These are phyloP conservation scores for Candida saitoana DNA, from an alignment of 805 yeast genomes.

Conservation along the genomic window DNA sequence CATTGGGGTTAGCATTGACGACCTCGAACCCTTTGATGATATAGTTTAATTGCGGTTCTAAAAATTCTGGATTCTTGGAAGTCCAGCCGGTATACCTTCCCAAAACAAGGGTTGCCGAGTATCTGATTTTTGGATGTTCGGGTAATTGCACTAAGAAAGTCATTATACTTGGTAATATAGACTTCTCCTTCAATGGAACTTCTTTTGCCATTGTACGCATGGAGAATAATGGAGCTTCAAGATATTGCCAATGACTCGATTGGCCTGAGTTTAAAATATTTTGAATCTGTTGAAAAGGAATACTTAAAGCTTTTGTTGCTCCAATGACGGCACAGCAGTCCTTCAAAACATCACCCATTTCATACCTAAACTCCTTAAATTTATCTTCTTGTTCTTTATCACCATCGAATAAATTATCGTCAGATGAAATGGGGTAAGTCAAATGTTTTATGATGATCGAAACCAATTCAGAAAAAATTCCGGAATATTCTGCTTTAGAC, in stretches of 20 bases:
- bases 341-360: slow-evolving; percentile 95
- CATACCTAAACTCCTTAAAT: slow-evolving; percentile 90
- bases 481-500: slow-evolving; percentile 48
- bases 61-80: slow-evolving; percentile 71
- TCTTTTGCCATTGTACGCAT: slow-evolving; percentile 94
- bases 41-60: slow-evolving; percentile 80
- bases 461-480: slow-evolving; percentile 56
- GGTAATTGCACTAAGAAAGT: slow-evolving; percentile 64
- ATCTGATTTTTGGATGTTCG: slow-evolving; percentile 80
- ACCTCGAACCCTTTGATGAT: slow-evolving; percentile 66
- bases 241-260: slow-evolving; percentile 67
- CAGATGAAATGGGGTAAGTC: slow-evolving; percentile 57
- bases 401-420: slow-evolving; percentile 47
- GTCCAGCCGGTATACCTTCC: slow-evolving; percentile 99
- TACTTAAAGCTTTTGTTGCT: slow-evolving; percentile 58
- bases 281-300: slow-evolving; percentile 65
- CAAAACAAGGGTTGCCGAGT: slow-evolving; percentile 86
- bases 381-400: slow-evolving; percentile 85
- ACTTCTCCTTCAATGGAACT: slow-evolving; percentile 62
- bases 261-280: slow-evolving; percentile 30
- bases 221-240: slow-evolving; percentile 87
- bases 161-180: slow-evolving; percentile 74
- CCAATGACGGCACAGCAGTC: slow-evolving; percentile 94
- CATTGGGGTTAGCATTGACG: slow-evolving; percentile 21
- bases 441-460: slow-evolving; percentile 63